Evolutionary conservation across 495 filamentous ascomycete genomes (phyloP), one percentile per base, ranked within the genome.

Genomic region (Penicillium arizonense): DNA sequence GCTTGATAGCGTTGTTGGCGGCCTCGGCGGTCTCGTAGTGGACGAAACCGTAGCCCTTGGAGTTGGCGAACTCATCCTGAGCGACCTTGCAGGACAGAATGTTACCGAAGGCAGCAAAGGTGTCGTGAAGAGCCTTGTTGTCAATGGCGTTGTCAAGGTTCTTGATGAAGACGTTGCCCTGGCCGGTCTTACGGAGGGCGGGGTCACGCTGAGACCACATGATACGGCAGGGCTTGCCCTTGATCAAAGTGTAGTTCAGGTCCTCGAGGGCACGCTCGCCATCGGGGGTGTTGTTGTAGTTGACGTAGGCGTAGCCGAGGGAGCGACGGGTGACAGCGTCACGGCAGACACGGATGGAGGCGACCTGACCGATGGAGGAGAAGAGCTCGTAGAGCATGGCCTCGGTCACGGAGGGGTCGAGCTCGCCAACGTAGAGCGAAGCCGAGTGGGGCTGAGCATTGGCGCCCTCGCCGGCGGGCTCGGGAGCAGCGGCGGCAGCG

Each of bases 131-230:
- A 65, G 94, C 95, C 84, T 99, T 99, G 88, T 99, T 99, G 77
- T 99, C 94, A 63, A 99, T 99, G 65, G 92, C 95, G 61, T 82
- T 85, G 70, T 99, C 94, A 56, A 99, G 79, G 79, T 99, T 99
- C 85, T 99, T 99, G 85, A 99, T 99, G 83, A 99, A 99, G 62
- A 99, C 91, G 69, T 99, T 99, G 69, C 94, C 94, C 76, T 97
- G 92, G 59, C 94, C 94, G 62, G 91, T 99, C 87, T 99, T 99
- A 77, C 94, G 94, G 65, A 97, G 82, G 70, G 93, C 94, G 58
- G 94, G 94, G 76, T 99, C 94, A 75, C 94, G 94, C 82, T 99
- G 94, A 53, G 95, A 97, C 94, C 94, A 99, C 94, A 99, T 99
- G 82, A 99, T 99, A 73, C 94, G 94, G 86, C 95, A 97, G 32